Evolutionary conservation across 495 filamentous ascomycete species (phyloP), one percentile per base, ranked within the genome.

Genomic region (Trichoderma orchidacearum): DNA sequence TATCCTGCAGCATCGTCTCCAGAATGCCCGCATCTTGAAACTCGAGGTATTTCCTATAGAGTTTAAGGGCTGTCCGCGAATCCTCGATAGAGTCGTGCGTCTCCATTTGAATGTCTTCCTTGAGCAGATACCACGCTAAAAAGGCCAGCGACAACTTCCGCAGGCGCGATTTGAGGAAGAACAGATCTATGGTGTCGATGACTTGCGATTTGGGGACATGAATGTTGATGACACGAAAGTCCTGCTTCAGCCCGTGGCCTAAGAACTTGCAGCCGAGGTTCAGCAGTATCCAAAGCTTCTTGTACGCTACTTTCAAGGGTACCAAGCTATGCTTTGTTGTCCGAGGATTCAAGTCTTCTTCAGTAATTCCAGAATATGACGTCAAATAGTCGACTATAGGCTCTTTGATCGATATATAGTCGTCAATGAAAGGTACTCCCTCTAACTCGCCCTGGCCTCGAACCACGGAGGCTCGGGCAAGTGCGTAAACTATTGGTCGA

Each of bases 161-260:
- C 57, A 82, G 68, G 1, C 79, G 68, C 63, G 79, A 61, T 70
- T 82, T 78, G 52, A 86, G 76, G 70, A 85, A 89, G 73, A 92
- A 96, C 17, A 94, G 75, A 50, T 90, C 83, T 30, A 89, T 87
- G 2, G 93, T 99, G 68, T 99, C 93, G 31, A 96, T 86, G 15
- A 95, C 85, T 65, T 99, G 93, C 30, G 78, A 69, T 67, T 89
- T 89, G 2, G 94, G 93, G 5, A 98, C 85, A 65, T 95, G 87
- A 55, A 99, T 96, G 66, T 99, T 96, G 71, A 95, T 94, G 53
- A 90, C 93, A 34, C 93, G 88, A 72, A 97, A 99, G 65, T 99
- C 93, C 55, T 91, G 90, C 51, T 84, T 83, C 25, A 99, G 72
- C 8, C 90, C 89, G 67, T 99, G 93, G 7, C 93, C 93, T 29